Evolutionary conservation across 768 basidiomycete genomes (phyloP), one percentile per base, ranked within the genome.

Genomic region (Nidularia pulvinata): DNA sequence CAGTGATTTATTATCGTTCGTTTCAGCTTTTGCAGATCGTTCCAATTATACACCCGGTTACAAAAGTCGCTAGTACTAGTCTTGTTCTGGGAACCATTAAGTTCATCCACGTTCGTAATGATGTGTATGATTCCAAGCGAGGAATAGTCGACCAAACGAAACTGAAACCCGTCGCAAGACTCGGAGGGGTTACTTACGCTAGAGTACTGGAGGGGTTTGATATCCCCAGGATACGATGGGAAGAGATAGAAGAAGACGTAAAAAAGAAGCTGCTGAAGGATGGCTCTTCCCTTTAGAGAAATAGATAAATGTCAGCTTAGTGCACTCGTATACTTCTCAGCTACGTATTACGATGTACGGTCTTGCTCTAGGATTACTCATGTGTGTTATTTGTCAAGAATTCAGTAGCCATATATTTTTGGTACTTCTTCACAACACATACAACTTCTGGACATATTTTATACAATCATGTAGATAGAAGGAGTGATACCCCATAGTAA

Each of bases 161-260:
- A 59, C 61, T 84, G 39, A 72, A 74, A 33, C 65, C 78, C 3
- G 65, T 85, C 25, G 75, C 71, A 2, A 70, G 89, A 45, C 63
- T 90, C 53, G 85, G 82, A 9, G 83, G 78, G 10, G 76, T 74
- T 44, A 66, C 70, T 36, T 89, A 83, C 58, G 75, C 62, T 1
- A 65, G 48, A 34, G 51, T 76, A 7, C 63, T 61, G 0, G 67
- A 73, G 46, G 88, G 46, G 70, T 93, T 51, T 76, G 79, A 67
- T 77, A 86, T 75, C 65, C 86, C 49, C 72, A 86, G 71, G 57
- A 69, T 55, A 68, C 81, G 55, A 64, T 91, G 61, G 83, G 78
- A 36, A 65, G 52, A 77, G 64, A 39, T 78, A 81, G 50, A 72
- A 71, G 53, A 62, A 37, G 56, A 60, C 14, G 52, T 60, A 34